phyloP scores from a whole-genome alignment of 305 asterid species.

The Rubia peregrina region DNA sequence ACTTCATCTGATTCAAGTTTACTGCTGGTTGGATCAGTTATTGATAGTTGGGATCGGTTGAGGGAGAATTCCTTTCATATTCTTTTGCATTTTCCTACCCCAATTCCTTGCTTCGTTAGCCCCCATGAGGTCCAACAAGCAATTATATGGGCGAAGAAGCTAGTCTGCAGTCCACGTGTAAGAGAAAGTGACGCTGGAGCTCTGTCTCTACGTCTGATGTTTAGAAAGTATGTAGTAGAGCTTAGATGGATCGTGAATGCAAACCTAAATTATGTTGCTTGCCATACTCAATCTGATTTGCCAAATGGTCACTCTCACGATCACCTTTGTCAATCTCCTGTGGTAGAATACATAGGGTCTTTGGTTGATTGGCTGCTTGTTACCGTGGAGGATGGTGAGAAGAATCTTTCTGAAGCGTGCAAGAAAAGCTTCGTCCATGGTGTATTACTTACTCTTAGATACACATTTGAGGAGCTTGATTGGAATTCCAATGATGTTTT shows the following conservation, averaged over 20 bases:
- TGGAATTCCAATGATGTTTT: slow-evolving; percentile 54
- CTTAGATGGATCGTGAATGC: slow-evolving; percentile 62
- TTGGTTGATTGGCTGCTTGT: slow-evolving; percentile 78
- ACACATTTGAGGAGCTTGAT: slow-evolving; percentile 92
- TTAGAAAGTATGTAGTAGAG: slow-evolving; percentile 81
- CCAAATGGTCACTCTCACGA: slow-evolving; percentile 28
- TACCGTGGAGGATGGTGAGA: slow-evolving; percentile 81
- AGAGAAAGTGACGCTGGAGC: slow-evolving; percentile 99
- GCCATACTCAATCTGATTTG: slow-evolving; percentile 26
- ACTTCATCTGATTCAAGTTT: slow-evolving; percentile 63
- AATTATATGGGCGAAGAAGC: slow-evolving; percentile 83
- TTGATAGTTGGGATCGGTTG: slow-evolving; percentile 97
- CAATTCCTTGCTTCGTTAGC: slow-evolving; percentile 71
- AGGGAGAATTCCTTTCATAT: slow-evolving; percentile 73
- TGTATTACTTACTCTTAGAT: slow-evolving; percentile 78
- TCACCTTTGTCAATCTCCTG: slow-evolving; percentile 38
- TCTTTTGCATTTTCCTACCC: slow-evolving; percentile 77
- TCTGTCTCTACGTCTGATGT: slow-evolving; percentile 73
- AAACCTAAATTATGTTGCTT: slow-evolving; percentile 43
- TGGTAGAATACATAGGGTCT: slow-evolving; percentile 56
- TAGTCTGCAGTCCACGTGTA: slow-evolving; percentile 92
- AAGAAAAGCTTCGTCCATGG: slow-evolving; percentile 92
- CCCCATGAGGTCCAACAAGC: slow-evolving; percentile 52
- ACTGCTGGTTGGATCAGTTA: slow-evolving; percentile 81
- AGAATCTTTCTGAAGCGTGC: slow-evolving; percentile 82